phyloP scores from a whole-genome alignment of 2,329 filamentous ascomycete species.

The Xylariaceae sp. region DNA sequence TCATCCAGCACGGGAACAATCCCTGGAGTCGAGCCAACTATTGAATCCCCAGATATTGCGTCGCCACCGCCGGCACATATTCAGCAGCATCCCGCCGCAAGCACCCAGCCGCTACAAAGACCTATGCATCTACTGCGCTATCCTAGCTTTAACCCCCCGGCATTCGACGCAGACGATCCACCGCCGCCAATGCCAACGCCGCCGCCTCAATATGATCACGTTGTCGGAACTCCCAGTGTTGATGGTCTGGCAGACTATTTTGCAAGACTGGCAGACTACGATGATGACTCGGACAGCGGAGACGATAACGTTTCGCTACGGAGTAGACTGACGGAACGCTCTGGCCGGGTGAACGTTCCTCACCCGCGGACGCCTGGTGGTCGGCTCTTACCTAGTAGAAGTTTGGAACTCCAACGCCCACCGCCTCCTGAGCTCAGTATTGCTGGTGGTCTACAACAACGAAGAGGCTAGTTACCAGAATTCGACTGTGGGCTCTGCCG shows the following conservation, averaged over 20 bases:
- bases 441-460: conserved; percentile 25
- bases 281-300: conserved; percentile 42
- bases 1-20: conserved; percentile 58
- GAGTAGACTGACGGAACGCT: conserved; percentile 47
- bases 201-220: conserved; percentile 78
- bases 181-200: conserved; percentile 70
- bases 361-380: conserved; percentile 56
- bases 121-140: conserved; percentile 82
- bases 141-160: conserved; percentile 84
- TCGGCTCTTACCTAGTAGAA: conserved; percentile 53
- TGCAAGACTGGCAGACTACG: conserved; percentile 70
- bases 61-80: conserved; percentile 59
- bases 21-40: conserved; percentile 36
- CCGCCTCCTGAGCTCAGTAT: conserved; percentile 29
- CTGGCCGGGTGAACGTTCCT: conserved; percentile 56
- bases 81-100: conserved; percentile 29
- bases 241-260: conserved; percentile 84
- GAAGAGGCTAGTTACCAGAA: conserved; percentile 23
- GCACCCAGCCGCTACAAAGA: conserved; percentile 28
- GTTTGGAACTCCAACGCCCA: conserved; percentile 53
- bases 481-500: conserved; percentile 10
- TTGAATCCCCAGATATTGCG: conserved; percentile 34
- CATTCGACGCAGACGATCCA: conserved; percentile 78
- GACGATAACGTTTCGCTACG: conserved; percentile 29
- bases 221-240: conserved; percentile 67